These are phyloP conservation scores for Trypanosoma rangeli DNA, from an alignment of 208 protist species.

Conservation along the genomic window DNA sequence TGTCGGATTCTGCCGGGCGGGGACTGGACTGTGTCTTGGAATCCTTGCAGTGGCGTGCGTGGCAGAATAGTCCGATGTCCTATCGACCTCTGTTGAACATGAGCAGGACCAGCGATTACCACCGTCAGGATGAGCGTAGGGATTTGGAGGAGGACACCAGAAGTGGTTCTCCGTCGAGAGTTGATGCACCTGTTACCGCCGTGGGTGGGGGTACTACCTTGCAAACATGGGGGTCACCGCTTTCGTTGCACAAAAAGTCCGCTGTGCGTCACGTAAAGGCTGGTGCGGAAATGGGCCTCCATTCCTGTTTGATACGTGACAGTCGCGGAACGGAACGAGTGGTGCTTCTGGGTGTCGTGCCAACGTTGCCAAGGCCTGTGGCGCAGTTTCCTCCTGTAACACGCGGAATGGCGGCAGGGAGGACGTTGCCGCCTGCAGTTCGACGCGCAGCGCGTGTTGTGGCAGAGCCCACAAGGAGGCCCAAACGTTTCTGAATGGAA, in stretches of 20 bases:
- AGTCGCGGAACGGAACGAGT: slow-evolving; percentile 11
- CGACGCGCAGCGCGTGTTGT: neutral
- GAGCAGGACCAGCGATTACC: neutral
- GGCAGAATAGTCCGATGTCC: neutral
- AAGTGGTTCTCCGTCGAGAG: neutral
- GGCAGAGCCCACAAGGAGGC: neutral
- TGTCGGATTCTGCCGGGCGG: slow-evolving; percentile 1
- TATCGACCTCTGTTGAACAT: neutral
- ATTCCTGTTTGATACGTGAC: slow-evolving; percentile 7
- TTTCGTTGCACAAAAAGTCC: neutral
- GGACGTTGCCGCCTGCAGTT: neutral
- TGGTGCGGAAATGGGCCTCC: neutral
- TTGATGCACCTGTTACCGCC: slow-evolving; percentile 1
- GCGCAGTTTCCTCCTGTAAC: too few relatives aligned
- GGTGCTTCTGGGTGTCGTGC: slow-evolving; percentile 10
- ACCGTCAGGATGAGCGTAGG: neutral
- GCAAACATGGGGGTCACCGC: slow-evolving; percentile 1
- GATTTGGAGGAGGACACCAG: neutral
- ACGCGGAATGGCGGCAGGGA: neutral
- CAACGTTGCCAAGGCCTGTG: slow-evolving; percentile 13
- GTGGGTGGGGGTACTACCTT: neutral
- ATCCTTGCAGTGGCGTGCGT: slow-evolving; percentile 1
- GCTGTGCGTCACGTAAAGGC: neutral
- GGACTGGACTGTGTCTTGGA: neutral
- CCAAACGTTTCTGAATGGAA: slow-evolving; percentile 21